Conservation (phyloP, 805 yeast genomes). For the Alloascoidea hylecoeti region DNA sequence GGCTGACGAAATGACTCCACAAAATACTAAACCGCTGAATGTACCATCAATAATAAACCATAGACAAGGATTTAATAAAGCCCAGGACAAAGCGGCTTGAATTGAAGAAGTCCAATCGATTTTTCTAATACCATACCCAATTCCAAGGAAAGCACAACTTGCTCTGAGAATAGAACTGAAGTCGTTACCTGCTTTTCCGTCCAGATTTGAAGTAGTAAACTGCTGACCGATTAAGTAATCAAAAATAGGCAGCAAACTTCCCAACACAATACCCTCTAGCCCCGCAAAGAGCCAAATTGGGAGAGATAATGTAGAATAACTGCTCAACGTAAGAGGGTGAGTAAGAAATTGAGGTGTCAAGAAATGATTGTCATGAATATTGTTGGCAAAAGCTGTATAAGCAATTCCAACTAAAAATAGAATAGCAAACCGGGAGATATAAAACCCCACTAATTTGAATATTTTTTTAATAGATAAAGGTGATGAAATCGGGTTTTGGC, state of each 20-base stretch:
- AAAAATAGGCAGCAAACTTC: background rate
- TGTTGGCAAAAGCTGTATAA: background rate
- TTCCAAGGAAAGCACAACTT: constrained; percentile 2
- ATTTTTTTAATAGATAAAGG: background rate
- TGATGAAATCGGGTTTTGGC: background rate
- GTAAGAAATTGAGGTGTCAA: constrained; percentile 2
- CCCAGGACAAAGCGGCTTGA: constrained; percentile 3
- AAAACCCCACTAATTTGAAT: background rate
- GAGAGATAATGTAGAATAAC: background rate
- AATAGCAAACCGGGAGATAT: background rate
- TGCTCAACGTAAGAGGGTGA: constrained; percentile 2
- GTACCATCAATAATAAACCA: constrained; percentile 2
- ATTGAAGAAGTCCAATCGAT: constrained; percentile 3
- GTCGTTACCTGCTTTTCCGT: background rate
- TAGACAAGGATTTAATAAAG: background rate
- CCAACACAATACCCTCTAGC: constrained; percentile 1
- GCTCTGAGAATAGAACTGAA: constrained; percentile 1
- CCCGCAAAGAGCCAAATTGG: constrained; percentile 1
- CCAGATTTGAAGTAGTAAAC: background rate
- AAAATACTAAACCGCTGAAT: background rate
- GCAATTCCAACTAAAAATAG: constrained; percentile 2
- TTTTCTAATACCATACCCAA: constrained; percentile 1
- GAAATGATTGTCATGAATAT: constrained; percentile 3
- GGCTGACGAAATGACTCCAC: background rate
- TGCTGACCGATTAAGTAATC: background rate